Base-by-base conservation (phyloP, 2,329 filamentous ascomycete genomes). In the Hymenoscyphus repandus region DNA sequence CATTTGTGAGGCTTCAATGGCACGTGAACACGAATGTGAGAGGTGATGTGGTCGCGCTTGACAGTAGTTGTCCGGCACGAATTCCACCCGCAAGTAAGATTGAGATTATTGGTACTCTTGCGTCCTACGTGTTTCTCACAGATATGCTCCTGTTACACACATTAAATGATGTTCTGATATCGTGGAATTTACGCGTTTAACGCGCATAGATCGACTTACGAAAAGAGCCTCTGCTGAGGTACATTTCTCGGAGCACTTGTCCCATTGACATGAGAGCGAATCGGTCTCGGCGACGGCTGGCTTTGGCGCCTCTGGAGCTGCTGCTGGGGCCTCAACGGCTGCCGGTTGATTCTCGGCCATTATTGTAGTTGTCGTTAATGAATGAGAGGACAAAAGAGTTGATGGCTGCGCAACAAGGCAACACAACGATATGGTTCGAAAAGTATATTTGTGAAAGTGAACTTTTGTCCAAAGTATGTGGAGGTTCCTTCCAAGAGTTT, bases 91-190 rank as follows among this genome's bases (percentile, higher is more conserved):
- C 93, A 99, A 49, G 90, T 96, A 68, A 99, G 73, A 71, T 93
- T 97, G 66, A 99, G 78, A 73, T 99, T 99, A 76, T 97, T 97
- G 67, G 93, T 99, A 75, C 89, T 95, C 78, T 99, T 99, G 72
- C 93, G 90, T 59, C 93, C 93, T 68, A 99, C 91, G 77, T 99
- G 93, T 66, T 90, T 89, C 70, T 97, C 93, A 72, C 93, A 97
- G 61, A 99, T 91, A 71, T 99, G 93, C 65, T 97, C 92, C 91
- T 97, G 64, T 11, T 27, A 41, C 13, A 11, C 12, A 2, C 12
- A 17, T 45, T 45, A 39, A 30, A 9, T 27, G 22, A 7, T n/a
- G 33, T 41, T 37, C 13, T 13, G 31, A 20, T n/a, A n/a, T n/a
- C n/a, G n/a, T 36, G 44, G 12, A 20, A 51, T n/a, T n/a, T n/a